Evolutionary conservation across 345 rosid genomes (phyloP), one percentile per base, ranked within the genome.

Genomic region (Rubroshorea leprosula): DNA sequence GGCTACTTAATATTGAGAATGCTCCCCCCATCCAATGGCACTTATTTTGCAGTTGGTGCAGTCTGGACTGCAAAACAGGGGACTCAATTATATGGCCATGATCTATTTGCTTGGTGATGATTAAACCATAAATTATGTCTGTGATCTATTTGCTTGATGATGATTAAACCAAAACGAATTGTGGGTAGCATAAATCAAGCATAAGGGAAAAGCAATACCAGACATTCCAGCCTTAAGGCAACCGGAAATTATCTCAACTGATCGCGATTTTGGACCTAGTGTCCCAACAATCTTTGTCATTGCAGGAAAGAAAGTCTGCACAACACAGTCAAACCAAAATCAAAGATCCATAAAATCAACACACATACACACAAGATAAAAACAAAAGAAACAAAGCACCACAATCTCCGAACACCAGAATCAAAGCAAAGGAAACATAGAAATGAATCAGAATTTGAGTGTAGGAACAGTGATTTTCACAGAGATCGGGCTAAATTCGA

Each of bases 201-300:
- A 16, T 23, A 51, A 49, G 39, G 18, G 21, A 49, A 61, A 51
- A 13, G 24, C 15, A 50, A 45, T 74, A 85, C 91, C 91, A 19
- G 91, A 82, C 91, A 85, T 85, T 54, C 91, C 91, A 5, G 87
- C 84, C 9, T 76, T 80, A 39, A 85, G 63, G 74, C 91, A 85
- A 21, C 51, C 49, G 41, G 80, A 60, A 64, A 85, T 85, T 23
- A 65, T 61, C 21, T 82, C 79, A 10, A 78, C 82, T 20, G 76
- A 53, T 16, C 78, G 71, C 5, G 91, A 82, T 47, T 66, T 68
- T 10, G 73, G 78, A 50, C 91, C 91, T 0, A 85, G 85, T n/a
- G 91, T 85, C 49, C 91, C 91, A 27, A 85, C 79, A 38, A 85
- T 76, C 76, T 85, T 85, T 1, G 91, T 78, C 87, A 80, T 70